Percentiles rank a stretch among this genome's conserved stretches.
Conservation (phyloP, 345 rosid genomes). For the Brassica rapa region DNA sequence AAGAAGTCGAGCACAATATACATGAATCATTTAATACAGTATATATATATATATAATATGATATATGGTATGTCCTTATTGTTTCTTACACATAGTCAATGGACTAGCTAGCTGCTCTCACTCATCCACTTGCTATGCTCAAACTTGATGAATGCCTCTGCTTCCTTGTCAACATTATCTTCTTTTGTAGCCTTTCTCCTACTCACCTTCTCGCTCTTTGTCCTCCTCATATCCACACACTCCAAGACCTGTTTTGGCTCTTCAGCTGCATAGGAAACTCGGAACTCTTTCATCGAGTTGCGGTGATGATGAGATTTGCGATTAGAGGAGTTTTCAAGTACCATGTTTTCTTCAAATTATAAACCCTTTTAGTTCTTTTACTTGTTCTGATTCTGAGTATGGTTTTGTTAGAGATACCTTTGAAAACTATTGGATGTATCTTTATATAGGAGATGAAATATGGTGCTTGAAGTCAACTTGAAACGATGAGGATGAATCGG, state of each 20-base stretch:
- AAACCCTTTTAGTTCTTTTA: constrained; percentile 7
- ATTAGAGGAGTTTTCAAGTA: constrained; percentile 23
- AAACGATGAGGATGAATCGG: constrained; percentile 27
- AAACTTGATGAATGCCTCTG: constrained; percentile 60
- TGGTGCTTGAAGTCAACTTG: neutral
- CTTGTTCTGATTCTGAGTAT: neutral
- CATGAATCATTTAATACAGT: constrained; percentile 10
- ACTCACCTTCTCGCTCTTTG: constrained; percentile 18
- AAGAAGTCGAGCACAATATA: neutral
- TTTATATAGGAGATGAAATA: constrained; percentile 16
- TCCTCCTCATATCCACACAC: constrained; percentile 24
- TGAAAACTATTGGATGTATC: constrained; percentile 4
- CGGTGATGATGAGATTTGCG: constrained; percentile 33
- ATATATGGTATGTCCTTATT: neutral
- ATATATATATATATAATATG: neutral
- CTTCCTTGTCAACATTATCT: constrained; percentile 55
- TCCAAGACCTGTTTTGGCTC: constrained; percentile 12
- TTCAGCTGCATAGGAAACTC: constrained; percentile 29
- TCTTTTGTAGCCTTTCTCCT: constrained; percentile 13
- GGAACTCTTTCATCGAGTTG: constrained; percentile 26
- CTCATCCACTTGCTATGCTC: constrained; percentile 53
- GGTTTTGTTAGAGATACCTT: constrained; percentile 12
- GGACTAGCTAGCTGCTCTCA: constrained; percentile 10
- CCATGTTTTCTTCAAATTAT: constrained; percentile 13
- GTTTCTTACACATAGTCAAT: neutral